phyloP scores from a whole-genome alignment of 2,329 filamentous ascomycete species.

The Lecanicillium sp. region DNA sequence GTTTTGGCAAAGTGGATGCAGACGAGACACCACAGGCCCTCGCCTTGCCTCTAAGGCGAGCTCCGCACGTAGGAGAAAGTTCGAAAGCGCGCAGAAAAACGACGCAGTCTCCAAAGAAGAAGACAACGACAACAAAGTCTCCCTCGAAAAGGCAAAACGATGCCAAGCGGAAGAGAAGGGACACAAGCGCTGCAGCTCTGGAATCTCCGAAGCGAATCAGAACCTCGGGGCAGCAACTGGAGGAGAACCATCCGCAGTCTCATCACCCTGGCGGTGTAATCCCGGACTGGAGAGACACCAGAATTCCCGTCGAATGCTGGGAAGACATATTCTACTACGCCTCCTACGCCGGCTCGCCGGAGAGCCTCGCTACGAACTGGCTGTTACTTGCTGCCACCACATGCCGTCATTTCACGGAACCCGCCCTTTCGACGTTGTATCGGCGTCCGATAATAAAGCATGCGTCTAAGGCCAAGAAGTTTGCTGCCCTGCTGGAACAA shows the following conservation, averaged over 20 bases:
- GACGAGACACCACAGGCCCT: neutral
- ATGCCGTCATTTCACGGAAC: slow-evolving; percentile 61
- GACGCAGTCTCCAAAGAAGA: neutral
- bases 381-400: slow-evolving; percentile 55
- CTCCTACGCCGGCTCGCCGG: slow-evolving; percentile 36
- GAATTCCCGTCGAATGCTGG: slow-evolving; percentile 61
- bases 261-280: slow-evolving; percentile 20
- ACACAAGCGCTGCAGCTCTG: neutral
- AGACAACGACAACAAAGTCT: neutral
- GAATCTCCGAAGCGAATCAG: neutral
- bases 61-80: neutral
- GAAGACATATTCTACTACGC: slow-evolving; percentile 63
- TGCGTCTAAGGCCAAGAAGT: slow-evolving; percentile 33
- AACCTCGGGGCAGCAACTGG: neutral
- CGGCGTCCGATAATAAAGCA: slow-evolving; percentile 55
- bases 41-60: neutral
- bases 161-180: slow-evolving; percentile 1
- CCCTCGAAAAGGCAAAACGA: neutral
- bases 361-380: slow-evolving; percentile 49
- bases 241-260: neutral
- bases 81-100: neutral
- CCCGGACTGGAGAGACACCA: slow-evolving; percentile 46
- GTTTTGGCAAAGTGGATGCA: neutral
- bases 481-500: slow-evolving; percentile 46
- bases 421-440: slow-evolving; percentile 67